Evolutionary conservation across 768 basidiomycete species (phyloP).

Genomic region (Gautieria morchelliformis): DNA sequence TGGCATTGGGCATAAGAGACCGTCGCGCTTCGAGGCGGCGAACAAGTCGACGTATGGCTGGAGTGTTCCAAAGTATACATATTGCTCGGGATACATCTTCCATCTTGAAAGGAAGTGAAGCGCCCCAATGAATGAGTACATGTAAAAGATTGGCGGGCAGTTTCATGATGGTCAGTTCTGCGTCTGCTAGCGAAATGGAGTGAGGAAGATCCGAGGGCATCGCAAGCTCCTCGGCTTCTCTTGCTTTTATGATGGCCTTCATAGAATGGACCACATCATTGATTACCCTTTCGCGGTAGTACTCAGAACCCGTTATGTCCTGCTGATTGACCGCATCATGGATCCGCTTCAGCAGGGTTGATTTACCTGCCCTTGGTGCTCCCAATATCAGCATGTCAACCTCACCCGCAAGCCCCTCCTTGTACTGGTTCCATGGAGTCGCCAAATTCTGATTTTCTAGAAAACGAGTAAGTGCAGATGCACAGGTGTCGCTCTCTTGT

Average conservation of each 20-base stretch:
- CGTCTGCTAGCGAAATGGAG: not conserved
- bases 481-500: not conserved
- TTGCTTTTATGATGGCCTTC: not conserved
- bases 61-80: not conserved
- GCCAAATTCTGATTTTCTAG: not conserved
- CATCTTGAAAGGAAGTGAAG: not conserved
- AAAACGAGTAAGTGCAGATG: not conserved
- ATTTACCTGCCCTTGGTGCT: not conserved
- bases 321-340: not conserved
- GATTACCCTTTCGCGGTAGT: not conserved
- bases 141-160: not conserved
- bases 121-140: not conserved
- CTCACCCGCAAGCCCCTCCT: not conserved
- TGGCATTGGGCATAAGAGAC: not conserved
- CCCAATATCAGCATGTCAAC: not conserved
- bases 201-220: not conserved
- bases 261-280: not conserved
- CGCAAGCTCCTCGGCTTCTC: not conserved
- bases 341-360: not conserved
- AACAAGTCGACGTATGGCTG: not conserved
- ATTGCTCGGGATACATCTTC: not conserved
- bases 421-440: not conserved
- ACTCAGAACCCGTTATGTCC: not conserved
- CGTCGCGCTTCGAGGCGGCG: not conserved
- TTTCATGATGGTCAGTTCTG: not conserved